Evolutionary conservation across 306 rosid genomes (phyloP).

Genomic region (apple (Malus domestica)): DNA sequence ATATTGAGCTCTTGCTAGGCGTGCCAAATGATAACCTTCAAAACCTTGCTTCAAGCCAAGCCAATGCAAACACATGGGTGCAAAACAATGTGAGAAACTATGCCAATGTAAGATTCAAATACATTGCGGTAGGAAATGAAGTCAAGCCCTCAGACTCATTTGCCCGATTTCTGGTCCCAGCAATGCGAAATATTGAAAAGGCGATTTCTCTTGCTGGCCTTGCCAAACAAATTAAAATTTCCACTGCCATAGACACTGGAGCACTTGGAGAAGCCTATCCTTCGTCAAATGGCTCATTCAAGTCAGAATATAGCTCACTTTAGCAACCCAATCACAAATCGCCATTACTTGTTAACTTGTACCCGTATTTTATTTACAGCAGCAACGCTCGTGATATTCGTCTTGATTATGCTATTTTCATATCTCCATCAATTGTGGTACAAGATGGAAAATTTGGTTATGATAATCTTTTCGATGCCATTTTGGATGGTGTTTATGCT

Average conservation of each 20-base stretch:
- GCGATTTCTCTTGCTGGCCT: slow-evolving; percentile 3
- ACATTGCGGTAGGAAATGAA: slow-evolving; percentile 26
- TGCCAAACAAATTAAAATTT: slow-evolving; percentile 8
- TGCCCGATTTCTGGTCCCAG: slow-evolving; percentile 4
- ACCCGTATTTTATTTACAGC: slow-evolving; percentile 15
- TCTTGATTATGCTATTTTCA: slow-evolving; percentile 19
- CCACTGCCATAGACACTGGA: slow-evolving; percentile 8
- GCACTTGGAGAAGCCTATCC: background rate
- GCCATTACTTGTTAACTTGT: slow-evolving; percentile 7
- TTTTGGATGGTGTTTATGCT: slow-evolving; percentile 24
- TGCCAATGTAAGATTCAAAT: slow-evolving; percentile 15
- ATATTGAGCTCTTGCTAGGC: slow-evolving; percentile 25
- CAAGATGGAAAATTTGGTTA: slow-evolving; percentile 1
- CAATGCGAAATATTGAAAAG: slow-evolving; percentile 19
- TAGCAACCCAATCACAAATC: background rate
- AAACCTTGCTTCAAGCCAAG: slow-evolving; percentile 2
- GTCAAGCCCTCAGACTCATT: background rate
- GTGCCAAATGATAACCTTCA: slow-evolving; percentile 9
- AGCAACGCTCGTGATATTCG: background rate
- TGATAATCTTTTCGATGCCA: slow-evolving; percentile 18
- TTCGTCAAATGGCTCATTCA: slow-evolving; percentile 19
- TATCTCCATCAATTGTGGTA: background rate
- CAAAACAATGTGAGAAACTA: slow-evolving; percentile 2
- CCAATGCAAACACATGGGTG: slow-evolving; percentile 15
- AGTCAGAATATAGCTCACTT: background rate